These are phyloP conservation scores for Geotrichum phurueaensis DNA, from an alignment of 1,139 yeast genomes.

Conservation along the genomic window DNA sequence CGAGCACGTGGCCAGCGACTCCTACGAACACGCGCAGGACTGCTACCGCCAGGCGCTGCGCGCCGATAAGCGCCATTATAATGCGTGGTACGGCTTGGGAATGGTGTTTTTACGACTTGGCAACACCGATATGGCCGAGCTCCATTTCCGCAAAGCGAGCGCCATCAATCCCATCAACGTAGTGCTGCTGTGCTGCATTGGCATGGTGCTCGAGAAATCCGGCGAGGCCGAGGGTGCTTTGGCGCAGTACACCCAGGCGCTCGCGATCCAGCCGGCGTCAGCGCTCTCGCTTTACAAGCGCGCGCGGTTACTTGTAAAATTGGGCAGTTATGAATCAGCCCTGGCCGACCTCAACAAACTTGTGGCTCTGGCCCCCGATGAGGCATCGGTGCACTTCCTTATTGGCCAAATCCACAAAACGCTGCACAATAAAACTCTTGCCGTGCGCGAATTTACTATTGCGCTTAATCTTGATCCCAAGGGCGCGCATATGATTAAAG, in stretches of 20 bases:
- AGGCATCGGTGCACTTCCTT: conserved; percentile 85
- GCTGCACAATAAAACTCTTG: conserved; percentile 66
- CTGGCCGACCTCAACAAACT: conserved; percentile 67
- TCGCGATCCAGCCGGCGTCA: conserved; percentile 68
- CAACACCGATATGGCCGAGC: conserved; percentile 74
- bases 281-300: conserved; percentile 85
- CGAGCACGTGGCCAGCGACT: conserved; percentile 82
- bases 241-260: conserved; percentile 74
- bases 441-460: conserved; percentile 79
- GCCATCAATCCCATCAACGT: conserved; percentile 87
- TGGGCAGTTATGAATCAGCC: conserved; percentile 69
- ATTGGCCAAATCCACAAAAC: conserved; percentile 82
- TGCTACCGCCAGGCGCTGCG: conserved; percentile 75
- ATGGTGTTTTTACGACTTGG: conserved; percentile 89
- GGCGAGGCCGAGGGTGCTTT: conserved; percentile 68
- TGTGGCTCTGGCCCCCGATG: conserved; percentile 79
- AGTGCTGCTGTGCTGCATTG: conserved; percentile 86
- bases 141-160: conserved; percentile 81
- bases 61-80: conserved; percentile 78
- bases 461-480: conserved; percentile 92
- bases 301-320: conserved; percentile 71
- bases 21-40: conserved; percentile 82
- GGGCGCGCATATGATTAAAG: conserved; percentile 80
- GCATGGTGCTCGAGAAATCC: conserved; percentile 82
- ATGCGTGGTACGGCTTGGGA: conserved; percentile 94